phyloP scores from a whole-genome alignment of 2,329 filamentous ascomycete genomes.

The Ophiostoma pallidulum region DNA sequence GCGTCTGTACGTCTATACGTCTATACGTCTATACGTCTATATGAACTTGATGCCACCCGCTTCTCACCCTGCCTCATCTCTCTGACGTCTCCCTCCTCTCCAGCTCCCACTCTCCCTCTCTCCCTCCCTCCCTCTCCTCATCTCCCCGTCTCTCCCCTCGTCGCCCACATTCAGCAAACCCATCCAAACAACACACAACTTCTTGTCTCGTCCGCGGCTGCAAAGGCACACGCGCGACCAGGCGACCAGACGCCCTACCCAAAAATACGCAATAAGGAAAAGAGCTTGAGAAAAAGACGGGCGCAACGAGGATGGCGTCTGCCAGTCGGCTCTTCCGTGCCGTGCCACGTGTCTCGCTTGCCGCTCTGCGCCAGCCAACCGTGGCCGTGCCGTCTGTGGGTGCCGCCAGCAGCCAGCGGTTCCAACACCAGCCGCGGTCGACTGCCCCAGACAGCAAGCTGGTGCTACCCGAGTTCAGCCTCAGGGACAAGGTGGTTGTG shows the following conservation, averaged over 20 bases:
- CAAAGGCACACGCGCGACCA: too few species aligned
- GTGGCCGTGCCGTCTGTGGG: background rate
- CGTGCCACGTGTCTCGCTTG: background rate
- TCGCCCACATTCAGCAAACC: background rate
- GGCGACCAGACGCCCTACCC: too few species aligned
- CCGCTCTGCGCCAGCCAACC: background rate
- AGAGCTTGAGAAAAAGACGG: background rate
- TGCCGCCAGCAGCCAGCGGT: background rate
- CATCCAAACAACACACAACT: too few species aligned
- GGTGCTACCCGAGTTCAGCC: slow-evolving; percentile 61
- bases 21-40: too few species aligned
- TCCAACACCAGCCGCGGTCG: background rate
- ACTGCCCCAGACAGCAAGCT: slow-evolving; percentile 1
- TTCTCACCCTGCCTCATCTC: too few species aligned
- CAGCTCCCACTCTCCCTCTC: background rate
- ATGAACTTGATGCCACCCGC: too few species aligned
- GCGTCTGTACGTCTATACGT: too few species aligned
- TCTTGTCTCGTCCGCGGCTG: background rate
- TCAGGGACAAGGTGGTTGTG: slow-evolving; percentile 63
- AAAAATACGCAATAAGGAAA: too few species aligned
- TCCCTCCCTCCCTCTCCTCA: background rate
- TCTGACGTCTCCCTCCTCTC: background rate
- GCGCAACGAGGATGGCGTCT: background rate
- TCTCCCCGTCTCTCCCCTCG: background rate
- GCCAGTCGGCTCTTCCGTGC: background rate